phyloP scores from a whole-genome alignment of 1,139 yeast genomes.

The Pichia sp. region DNA sequence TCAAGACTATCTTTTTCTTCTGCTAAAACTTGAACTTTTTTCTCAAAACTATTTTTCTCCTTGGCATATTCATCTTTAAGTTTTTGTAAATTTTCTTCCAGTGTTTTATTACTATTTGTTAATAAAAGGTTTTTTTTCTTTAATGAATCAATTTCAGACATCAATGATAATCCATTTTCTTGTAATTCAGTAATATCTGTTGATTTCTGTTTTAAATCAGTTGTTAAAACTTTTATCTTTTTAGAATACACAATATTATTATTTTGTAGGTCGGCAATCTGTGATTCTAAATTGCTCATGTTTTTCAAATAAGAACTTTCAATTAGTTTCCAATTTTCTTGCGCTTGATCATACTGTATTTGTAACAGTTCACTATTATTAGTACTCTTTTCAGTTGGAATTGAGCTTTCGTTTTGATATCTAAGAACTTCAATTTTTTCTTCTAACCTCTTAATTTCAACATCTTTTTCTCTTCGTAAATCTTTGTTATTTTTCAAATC shows the following conservation, averaged over 20 bases:
- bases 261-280: conserved; percentile 27
- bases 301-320: conserved; percentile 30
- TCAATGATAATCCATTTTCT: conserved; percentile 20
- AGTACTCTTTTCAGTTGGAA: conserved; percentile 3
- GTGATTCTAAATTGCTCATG: conserved; percentile 28
- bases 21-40: conserved; percentile 25
- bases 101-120: conserved; percentile 5
- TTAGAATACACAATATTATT: conserved; percentile 26
- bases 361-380: conserved; percentile 44
- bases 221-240: conserved; percentile 26
- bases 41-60: conserved; percentile 23
- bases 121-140: conserved; percentile 1
- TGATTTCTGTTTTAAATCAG: conserved; percentile 26
- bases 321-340: conserved; percentile 30
- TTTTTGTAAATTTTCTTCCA: conserved; percentile 5
- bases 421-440: conserved; percentile 41
- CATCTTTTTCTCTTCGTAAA: conserved; percentile 35
- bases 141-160: conserved; percentile 8
- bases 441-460: conserved; percentile 47
- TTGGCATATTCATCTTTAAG: conserved; percentile 20
- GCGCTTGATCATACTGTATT: conserved; percentile 58
- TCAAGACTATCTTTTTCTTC: conserved; percentile 26
- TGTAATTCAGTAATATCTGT: conserved; percentile 22
- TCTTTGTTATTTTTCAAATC: conserved; percentile 26
- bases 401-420: conserved; percentile 24